Percentiles rank a stretch among this genome's conserved stretches.
phyloP scores from a whole-genome alignment of 257 asterid genomes.

The Solanum pinnatisectum region DNA sequence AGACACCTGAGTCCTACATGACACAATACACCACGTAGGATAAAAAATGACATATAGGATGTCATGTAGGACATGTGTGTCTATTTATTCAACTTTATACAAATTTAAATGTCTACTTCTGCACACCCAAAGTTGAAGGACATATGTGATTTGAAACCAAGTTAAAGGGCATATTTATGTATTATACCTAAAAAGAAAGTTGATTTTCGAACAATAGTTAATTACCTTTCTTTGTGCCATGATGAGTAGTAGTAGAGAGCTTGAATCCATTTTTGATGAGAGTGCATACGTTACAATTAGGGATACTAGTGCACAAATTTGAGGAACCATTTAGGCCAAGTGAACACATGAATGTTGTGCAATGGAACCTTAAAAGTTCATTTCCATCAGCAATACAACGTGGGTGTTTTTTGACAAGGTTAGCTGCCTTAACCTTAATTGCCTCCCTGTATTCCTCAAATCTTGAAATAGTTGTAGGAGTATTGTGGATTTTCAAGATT shows the following conservation, averaged over 20 bases:
- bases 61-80: too few relatives aligned
- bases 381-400: conserved; percentile 91
- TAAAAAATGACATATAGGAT: too few relatives aligned
- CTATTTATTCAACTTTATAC: too few relatives aligned
- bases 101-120: too few relatives aligned
- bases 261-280: conserved; percentile 64
- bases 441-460: conserved; percentile 78
- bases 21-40: too few relatives aligned
- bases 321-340: conserved; percentile 80
- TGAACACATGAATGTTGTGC: conserved; percentile 69
- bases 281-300: conserved; percentile 49
- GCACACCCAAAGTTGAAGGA: too few relatives aligned
- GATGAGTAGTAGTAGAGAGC: background rate
- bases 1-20: too few relatives aligned
- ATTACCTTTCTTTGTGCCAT: conserved; percentile 22
- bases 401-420: conserved; percentile 66
- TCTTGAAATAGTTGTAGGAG: conserved; percentile 59
- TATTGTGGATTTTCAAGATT: conserved; percentile 66
- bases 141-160: too few relatives aligned
- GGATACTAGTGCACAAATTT: conserved; percentile 57
- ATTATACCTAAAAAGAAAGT: background rate
- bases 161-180: too few relatives aligned
- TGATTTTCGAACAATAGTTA: background rate
- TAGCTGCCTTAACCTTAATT: conserved; percentile 64
- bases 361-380: conserved; percentile 78